Percentiles rank a stretch among this genome's conserved stretches.
Conservation (phyloP, 805 yeast species). For the Kodamaea hsintzibuensis region DNA sequence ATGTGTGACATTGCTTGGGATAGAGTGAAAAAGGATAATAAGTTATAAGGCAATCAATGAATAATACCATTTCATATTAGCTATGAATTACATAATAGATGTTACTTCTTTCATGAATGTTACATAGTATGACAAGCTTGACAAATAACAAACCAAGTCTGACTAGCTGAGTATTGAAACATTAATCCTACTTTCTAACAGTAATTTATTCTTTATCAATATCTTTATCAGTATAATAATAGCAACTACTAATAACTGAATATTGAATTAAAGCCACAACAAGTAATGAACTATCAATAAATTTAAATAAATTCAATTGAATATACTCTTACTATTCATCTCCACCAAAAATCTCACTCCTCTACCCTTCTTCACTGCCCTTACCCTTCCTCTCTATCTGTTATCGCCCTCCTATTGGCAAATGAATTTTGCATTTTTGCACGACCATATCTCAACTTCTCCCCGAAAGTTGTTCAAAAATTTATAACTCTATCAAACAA, state of each 20-base stretch:
- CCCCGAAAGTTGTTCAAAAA: conserved; percentile 2
- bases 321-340: background rate
- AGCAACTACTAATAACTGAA: too few relatives aligned
- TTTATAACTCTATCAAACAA: conserved; percentile 3
- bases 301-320: background rate
- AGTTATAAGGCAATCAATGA: background rate
- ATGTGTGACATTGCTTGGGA: conserved; percentile 92
- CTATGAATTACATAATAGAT: too few relatives aligned
- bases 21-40: conserved; percentile 43
- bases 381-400: background rate
- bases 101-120: too few relatives aligned
- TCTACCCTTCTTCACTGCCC: background rate
- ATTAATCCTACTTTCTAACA: too few relatives aligned
- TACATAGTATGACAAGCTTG: too few relatives aligned
- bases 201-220: too few relatives aligned
- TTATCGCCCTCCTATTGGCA: background rate
- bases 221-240: too few relatives aligned
- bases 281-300: too few relatives aligned
- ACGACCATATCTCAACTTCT: conserved; percentile 4
- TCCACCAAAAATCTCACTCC: background rate
- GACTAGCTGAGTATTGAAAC: too few relatives aligned
- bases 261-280: too few relatives aligned
- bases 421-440: background rate
- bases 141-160: too few relatives aligned
- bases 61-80: too few relatives aligned